Evolutionary conservation across 352 stramenopile species (phyloP), one percentile per base, ranked within the genome.

Genomic region (Globisporangium nodosum): DNA sequence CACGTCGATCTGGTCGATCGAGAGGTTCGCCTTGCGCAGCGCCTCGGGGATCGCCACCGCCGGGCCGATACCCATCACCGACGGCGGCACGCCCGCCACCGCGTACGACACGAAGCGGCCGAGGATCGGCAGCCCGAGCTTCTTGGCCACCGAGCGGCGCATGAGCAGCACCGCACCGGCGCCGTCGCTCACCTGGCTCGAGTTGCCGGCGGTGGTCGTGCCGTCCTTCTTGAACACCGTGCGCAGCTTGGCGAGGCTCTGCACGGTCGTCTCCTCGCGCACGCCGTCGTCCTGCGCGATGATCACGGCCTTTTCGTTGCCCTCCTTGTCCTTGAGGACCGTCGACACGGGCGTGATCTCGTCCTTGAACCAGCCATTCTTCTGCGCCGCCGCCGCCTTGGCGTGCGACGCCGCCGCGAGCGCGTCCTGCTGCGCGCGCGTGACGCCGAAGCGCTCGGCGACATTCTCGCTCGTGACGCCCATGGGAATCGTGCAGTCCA

Each of bases 281-380:
- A 91, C 58, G 21, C 84, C 86, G 42, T 95, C 86, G 49, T 95
- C 86, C 58, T 84, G 60, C 35, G 74, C 76, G 50, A 95, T 87
- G 51, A 90, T 71, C 21, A 94, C 70, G 9, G 76, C 57, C 65
- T 87, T 82, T 56, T 91, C 82, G 58, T 90, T 83, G 50, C 80
- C 86, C 35, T 94, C 84, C 65, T 86, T 88, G 69, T 87, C 76
- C 54, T 80, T 86, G 47, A 87, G 64, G 48, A 73, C 81, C 57
- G 76, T 85, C 52, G 70, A 71, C 40, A 97, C 87, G 13, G 89
- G 82, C 50, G 90, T 87, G 64, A 97, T 97, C 67, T 97, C 90
- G 35, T 89, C 78, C 53, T 79, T 75, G 68, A 97, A 97, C 69
- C 77, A 89, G 54, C 87, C 86, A 46, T 88, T 83, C 60, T 78